Conservation (phyloP, 1,284 basidiomycete genomes). For the Sutorius eximius region DNA sequence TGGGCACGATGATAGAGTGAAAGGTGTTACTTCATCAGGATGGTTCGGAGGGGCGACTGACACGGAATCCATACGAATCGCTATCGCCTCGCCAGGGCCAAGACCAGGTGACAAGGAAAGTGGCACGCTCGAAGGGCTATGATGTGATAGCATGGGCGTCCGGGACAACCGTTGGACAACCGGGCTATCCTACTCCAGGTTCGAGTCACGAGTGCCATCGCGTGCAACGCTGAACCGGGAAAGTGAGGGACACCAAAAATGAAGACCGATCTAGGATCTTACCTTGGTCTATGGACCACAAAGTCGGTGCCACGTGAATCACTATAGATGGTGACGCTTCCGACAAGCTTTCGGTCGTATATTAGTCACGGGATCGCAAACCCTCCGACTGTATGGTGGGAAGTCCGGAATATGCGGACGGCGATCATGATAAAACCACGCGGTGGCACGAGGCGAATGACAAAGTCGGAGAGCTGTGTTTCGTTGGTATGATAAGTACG, state of each 20-base stretch:
- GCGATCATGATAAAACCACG: slow-evolving; percentile 1
- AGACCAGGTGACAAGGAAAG: not conserved
- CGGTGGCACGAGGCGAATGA: slow-evolving; percentile 1
- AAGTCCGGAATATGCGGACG: slow-evolving; percentile 37
- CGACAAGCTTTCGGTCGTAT: not conserved
- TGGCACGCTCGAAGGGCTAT: not conserved
- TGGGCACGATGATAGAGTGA: not conserved
- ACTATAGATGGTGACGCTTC: not conserved
- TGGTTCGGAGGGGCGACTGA: not conserved
- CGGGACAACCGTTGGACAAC: not conserved
- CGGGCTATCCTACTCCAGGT: not conserved
- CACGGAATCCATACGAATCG: slow-evolving; percentile 3
- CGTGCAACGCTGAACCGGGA: not conserved
- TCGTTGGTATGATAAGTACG: not conserved
- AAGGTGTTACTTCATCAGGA: not conserved
- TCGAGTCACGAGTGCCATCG: slow-evolving; percentile 1
- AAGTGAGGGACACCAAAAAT: slow-evolving; percentile 3
- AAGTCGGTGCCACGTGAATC: slow-evolving; percentile 3
- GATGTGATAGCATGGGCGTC: not conserved
- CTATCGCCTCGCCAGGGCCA: not conserved
- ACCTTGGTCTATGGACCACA: slow-evolving; percentile 1
- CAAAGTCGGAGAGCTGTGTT: not conserved
- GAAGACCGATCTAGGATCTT: not conserved
- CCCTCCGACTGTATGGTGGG: not conserved
- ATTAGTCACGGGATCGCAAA: not conserved